Conservation (phyloP, 352 stramenopile species). For the Phytopythium oedochilum region DNA sequence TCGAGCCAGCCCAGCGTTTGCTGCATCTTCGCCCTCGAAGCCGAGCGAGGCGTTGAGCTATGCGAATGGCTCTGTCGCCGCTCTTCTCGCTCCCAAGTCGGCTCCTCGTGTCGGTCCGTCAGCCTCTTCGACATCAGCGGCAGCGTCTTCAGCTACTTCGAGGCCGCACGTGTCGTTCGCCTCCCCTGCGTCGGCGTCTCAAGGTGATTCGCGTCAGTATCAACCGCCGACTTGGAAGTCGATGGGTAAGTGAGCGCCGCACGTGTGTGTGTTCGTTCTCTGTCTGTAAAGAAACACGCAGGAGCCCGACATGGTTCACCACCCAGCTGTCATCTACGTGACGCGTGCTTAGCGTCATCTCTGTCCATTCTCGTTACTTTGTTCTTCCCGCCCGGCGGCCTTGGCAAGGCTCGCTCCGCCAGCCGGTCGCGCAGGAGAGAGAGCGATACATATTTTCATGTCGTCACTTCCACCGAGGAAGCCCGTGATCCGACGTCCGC, state of each 20-base stretch:
- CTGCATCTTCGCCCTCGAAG: too few relatives aligned
- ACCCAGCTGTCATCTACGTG: background rate
- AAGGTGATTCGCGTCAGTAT: background rate
- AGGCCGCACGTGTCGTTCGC: background rate
- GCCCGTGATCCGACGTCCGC: background rate
- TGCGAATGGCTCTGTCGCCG: too few relatives aligned
- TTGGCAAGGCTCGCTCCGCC: too few relatives aligned
- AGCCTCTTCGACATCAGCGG: too few relatives aligned
- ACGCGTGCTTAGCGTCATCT: background rate
- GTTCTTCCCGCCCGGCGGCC: background rate
- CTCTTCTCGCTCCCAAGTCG: too few relatives aligned
- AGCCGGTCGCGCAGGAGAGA: background rate
- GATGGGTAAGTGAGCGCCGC: background rate
- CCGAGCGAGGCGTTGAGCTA: too few relatives aligned
- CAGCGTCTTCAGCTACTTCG: background rate
- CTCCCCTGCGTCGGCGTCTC: background rate
- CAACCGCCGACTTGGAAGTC: background rate
- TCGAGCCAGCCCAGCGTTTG: too few relatives aligned
- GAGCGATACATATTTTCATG: slow-evolving; percentile 4
- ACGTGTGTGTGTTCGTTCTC: background rate
- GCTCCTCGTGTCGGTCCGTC: too few relatives aligned
- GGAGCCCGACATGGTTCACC: background rate
- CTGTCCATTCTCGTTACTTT: background rate
- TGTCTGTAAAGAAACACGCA: background rate
- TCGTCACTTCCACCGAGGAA: slow-evolving; percentile 6